Base-by-base conservation (phyloP, 2,329 filamentous ascomycete genomes). In the Teratosphaeria nubilosa region DNA sequence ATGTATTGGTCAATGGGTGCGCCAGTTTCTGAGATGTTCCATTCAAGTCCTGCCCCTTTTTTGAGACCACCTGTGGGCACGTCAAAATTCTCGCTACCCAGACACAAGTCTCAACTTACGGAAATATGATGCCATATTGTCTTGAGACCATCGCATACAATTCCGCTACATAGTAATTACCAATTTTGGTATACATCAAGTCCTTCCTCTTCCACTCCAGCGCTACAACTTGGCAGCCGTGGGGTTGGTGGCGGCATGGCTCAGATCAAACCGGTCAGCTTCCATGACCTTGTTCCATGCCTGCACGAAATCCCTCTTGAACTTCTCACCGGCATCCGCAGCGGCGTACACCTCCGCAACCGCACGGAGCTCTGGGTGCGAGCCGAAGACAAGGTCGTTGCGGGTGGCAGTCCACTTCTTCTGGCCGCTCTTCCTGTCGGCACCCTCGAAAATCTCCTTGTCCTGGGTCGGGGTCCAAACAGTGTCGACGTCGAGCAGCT, bases 261-360 rank as follows among this genome's bases (percentile, higher is more conserved):
- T 52, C 56, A 83, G 60, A 63, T 90, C 87, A 67, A 84, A 90
- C 13, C 87, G 81, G 70, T 90, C 87, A 58, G 86, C 69, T 68
- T 87, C 86, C 82, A 86, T 86, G 11, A 90, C 82, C 83, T 90
- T 90, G 66, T 78, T 76, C 87, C 87, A 90, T 2, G 83, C 85
- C 7, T 78, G 75, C 16, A 89, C 79, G 67, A 90, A 90, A 76
- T 90, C 87, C 72, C 80, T 82, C 51, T 83, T 81, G 59, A 90
- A 87, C 77, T 85, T 86, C 59, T 82, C 77, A 58, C 80, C 70
- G 10, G 76, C 79, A 65, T 86, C 86, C 0, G 76, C 68, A 63
- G 78, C 78, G 41, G 76, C 87, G 66, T 90, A 90, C 0, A 89
- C 80, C 76, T 90, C 87, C 4, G 86, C 74, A 34, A 88, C 72